Evolutionary conservation across 2,329 filamentous ascomycete species (phyloP).

Genomic region (Aureobasidium lini): DNA sequence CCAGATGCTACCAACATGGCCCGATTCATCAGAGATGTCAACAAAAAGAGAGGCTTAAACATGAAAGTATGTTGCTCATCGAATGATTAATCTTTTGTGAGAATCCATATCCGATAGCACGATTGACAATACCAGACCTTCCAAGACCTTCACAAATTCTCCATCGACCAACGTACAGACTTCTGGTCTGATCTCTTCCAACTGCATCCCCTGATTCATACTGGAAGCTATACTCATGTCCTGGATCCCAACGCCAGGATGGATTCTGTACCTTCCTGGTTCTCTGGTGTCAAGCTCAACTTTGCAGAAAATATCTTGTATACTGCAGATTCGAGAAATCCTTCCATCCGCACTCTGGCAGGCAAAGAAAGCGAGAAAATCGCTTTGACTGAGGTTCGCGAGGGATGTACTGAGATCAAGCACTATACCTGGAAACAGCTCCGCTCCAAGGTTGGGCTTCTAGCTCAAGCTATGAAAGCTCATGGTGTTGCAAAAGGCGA

Average conservation of each 20-base stretch:
- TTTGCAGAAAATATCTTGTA: constrained; percentile 77
- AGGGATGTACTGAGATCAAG: constrained; percentile 48
- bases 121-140: constrained; percentile 47
- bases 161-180: constrained; percentile 50
- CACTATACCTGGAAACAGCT: constrained; percentile 62
- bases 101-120: not conserved
- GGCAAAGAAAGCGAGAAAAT: constrained; percentile 65
- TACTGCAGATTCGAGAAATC: constrained; percentile 37
- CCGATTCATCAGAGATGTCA: constrained; percentile 58
- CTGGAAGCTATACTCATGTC: constrained; percentile 43
- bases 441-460: constrained; percentile 47
- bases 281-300: constrained; percentile 64
- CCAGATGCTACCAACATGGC: constrained; percentile 52
- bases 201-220: constrained; percentile 53
- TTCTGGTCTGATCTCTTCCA: constrained; percentile 63
- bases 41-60: constrained; percentile 48
- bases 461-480: constrained; percentile 60
- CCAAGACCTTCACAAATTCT: constrained; percentile 63
- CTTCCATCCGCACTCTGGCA: constrained; percentile 41
- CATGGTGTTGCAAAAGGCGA: constrained; percentile 64
- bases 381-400: constrained; percentile 65
- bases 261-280: constrained; percentile 68
- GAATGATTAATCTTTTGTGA: not conserved
- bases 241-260: constrained; percentile 66
- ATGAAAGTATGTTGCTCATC: constrained; percentile 44